A percentile compares a stretch with the other conserved stretches of the same genome.
Evolutionary conservation across 768 basidiomycete genomes (phyloP).

Genomic region (Leccinum subgranulosum): DNA sequence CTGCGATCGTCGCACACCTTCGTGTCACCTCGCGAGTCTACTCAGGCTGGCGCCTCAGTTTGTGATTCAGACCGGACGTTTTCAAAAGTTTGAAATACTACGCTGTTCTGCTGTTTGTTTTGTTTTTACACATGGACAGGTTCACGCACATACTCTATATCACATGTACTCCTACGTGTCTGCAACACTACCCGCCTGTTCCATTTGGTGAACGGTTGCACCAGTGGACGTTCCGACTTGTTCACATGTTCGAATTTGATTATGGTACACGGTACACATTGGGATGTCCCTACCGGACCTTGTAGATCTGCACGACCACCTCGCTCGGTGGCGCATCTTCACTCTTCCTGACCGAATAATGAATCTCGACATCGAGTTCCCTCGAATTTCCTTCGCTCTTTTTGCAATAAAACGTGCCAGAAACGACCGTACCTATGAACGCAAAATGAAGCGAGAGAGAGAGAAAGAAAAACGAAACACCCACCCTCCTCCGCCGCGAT

Average conservation of each 20-base stretch:
- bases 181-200: conserved; percentile 6
- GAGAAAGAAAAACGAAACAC: conserved; percentile 16
- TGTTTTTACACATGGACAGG: background rate
- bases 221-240: background rate
- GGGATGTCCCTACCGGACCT: conserved; percentile 51
- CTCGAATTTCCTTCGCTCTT: conserved; percentile 81
- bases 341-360: conserved; percentile 54
- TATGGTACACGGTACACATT: background rate
- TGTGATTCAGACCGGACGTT: conserved; percentile 8
- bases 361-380: conserved; percentile 90
- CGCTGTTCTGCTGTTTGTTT: background rate
- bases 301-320: conserved; percentile 73
- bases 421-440: conserved; percentile 61
- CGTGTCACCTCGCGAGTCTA: background rate
- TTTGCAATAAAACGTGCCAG: conserved; percentile 77
- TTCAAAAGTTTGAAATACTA: background rate
- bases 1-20: conserved; percentile 5
- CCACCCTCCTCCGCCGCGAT: conserved; percentile 72
- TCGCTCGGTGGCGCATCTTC: conserved; percentile 34
- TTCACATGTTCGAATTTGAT: background rate
- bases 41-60: background rate
- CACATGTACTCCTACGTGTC: conserved; percentile 9
- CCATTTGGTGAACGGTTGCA: background rate
- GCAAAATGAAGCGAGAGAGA: background rate
- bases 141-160: background rate